phyloP scores from a whole-genome alignment of 73 alveolate species.

The Paramecium primaurelia region DNA sequence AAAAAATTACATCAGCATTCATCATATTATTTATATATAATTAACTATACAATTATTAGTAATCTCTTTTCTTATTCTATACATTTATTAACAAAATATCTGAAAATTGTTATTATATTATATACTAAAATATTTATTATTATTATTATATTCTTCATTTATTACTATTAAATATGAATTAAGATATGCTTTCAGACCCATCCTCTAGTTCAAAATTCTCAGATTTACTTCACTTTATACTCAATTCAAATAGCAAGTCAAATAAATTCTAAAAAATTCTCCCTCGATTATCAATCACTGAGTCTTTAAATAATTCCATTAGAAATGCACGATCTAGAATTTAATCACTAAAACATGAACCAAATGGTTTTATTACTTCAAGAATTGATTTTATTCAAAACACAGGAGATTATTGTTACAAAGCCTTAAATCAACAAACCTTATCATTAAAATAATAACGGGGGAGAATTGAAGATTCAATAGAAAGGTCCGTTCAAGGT shows the following conservation, averaged over 20 bases:
- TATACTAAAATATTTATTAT: background rate
- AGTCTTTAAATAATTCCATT: background rate
- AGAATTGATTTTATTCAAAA: background rate
- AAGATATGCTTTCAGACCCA: background rate
- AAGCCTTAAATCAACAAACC: background rate
- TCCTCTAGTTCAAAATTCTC: background rate
- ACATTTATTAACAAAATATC: background rate
- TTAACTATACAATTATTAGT: background rate
- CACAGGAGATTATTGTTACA: background rate
- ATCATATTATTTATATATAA: background rate
- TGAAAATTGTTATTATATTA: background rate
- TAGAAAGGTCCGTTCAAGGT: background rate
- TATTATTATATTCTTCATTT: background rate
- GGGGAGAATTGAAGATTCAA: background rate
- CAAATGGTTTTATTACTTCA: background rate
- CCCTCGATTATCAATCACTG: background rate
- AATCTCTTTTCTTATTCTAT: no score
- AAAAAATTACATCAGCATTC: background rate
- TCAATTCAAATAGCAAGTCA: background rate
- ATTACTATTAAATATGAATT: background rate
- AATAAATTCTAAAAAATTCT: background rate
- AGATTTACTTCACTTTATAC: background rate
- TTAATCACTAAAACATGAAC: background rate
- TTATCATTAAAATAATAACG: background rate
- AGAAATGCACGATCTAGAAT: background rate